Percentiles rank a stretch among this genome's conserved stretches.
phyloP scores from a whole-genome alignment of 139 green algal species.

The Chlorella ohadii region DNA sequence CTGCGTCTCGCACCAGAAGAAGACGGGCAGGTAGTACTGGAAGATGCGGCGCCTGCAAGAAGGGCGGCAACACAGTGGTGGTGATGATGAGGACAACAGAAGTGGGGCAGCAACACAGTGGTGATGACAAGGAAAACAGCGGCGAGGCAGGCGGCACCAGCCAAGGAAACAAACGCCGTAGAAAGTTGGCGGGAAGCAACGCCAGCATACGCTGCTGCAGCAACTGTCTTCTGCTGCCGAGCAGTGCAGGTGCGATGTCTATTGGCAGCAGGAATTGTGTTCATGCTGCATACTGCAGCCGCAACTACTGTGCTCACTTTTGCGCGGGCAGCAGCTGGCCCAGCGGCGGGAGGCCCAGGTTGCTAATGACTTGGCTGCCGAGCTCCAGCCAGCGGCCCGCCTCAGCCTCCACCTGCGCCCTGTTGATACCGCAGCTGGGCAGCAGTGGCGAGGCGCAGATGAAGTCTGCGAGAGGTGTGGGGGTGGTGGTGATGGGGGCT shows the following conservation, averaged over 20 bases:
- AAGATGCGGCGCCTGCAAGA: conserved; percentile 79
- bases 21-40: conserved; percentile 96
- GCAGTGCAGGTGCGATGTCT: no score
- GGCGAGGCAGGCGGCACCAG: no score
- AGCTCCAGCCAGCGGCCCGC: conserved; percentile 20
- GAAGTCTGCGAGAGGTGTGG: conserved; percentile 57
- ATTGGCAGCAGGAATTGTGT: no score
- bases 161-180: no score
- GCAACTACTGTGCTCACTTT: background rate
- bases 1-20: conserved; percentile 83
- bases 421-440: conserved; percentile 46
- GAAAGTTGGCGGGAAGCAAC: background rate
- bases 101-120: no score
- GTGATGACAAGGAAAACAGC: no score
- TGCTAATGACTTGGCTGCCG: background rate
- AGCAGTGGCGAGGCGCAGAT: conserved; percentile 73
- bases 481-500: background rate
- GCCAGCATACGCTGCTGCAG: background rate
- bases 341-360: conserved; percentile 10
- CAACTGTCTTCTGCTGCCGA: no score
- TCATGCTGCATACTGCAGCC: no score
- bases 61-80: no score
- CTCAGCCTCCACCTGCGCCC: conserved; percentile 42
- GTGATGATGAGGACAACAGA: no score
- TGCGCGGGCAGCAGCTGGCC: background rate